These are phyloP conservation scores for Phanerodontia chrysosporium DNA, from an alignment of 768 basidiomycete genomes.

Conservation along the genomic window DNA sequence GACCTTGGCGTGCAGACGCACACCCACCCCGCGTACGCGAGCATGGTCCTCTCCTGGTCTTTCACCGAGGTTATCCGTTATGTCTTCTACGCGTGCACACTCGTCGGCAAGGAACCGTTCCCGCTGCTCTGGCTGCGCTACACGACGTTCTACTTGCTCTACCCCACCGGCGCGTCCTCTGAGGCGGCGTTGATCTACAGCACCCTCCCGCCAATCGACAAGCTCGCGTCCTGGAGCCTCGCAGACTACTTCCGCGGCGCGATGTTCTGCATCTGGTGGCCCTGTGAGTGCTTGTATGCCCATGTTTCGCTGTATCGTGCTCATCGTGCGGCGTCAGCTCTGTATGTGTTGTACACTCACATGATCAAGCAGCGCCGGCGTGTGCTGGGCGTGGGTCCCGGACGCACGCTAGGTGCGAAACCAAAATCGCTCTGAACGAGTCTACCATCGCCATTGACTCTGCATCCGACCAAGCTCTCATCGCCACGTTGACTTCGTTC, in stretches of 20 bases:
- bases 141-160: conserved; percentile 90
- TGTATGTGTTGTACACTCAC: conserved; percentile 54
- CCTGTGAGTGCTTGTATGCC: conserved; percentile 50
- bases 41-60: conserved; percentile 93
- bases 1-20: conserved; percentile 45
- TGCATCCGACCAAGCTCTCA: background rate
- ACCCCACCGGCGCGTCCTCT: conserved; percentile 87
- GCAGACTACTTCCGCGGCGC: conserved; percentile 54
- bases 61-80: conserved; percentile 90
- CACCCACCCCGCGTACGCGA: conserved; percentile 73
- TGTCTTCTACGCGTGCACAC: conserved; percentile 71
- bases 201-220: conserved; percentile 49
- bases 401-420: conserved; percentile 31
- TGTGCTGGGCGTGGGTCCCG: conserved; percentile 39
- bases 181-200: conserved; percentile 83
- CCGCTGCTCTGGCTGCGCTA: conserved; percentile 74
- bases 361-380: conserved; percentile 57
- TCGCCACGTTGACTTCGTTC: background rate
- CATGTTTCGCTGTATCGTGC: background rate
- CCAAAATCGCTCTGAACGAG: conserved; percentile 29
- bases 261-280: conserved; percentile 84
- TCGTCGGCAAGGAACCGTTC: conserved; percentile 49
- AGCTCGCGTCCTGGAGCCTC: conserved; percentile 42
- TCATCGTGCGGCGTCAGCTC: conserved; percentile 26
- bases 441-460: too few relatives aligned